Conservation (phyloP, 352 stramenopile species). For the Thraustochytrium sp. region DNA sequence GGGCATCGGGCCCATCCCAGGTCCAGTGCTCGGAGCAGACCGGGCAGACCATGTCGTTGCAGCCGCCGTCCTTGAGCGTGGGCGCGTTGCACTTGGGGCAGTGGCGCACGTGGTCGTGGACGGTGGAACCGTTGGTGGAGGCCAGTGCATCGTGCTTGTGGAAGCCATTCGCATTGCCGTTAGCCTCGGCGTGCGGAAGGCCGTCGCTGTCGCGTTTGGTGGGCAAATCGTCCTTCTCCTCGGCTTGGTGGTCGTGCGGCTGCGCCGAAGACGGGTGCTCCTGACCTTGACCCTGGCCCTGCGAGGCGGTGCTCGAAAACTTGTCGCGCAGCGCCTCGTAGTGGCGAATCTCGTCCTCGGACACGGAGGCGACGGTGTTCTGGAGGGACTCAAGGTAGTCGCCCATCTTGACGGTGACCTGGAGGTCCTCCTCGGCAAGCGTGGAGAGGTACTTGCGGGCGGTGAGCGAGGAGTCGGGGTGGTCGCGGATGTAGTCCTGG, state of each 20-base stretch:
- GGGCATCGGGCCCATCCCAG: background rate
- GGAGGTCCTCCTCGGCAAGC: constrained; percentile 17
- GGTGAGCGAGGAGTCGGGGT: constrained; percentile 7
- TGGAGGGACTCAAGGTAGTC: constrained; percentile 32
- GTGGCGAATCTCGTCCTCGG: constrained; percentile 40
- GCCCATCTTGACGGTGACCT: constrained; percentile 38
- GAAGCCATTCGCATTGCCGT: too few relatives aligned
- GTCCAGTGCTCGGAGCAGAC: background rate
- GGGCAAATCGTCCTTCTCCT: background rate
- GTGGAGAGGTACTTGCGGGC: constrained; percentile 31
- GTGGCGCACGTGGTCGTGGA: background rate
- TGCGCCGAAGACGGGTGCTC: background rate
- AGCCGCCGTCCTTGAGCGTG: constrained; percentile 29
- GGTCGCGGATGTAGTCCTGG: constrained; percentile 10
- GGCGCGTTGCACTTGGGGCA: constrained; percentile 3
- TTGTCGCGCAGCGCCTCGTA: constrained; percentile 37
- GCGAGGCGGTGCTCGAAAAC: constrained; percentile 40
- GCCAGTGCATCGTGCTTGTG: too few relatives aligned
- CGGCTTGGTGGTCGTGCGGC: background rate
- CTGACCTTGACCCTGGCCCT: too few relatives aligned
- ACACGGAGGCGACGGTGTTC: constrained; percentile 33
- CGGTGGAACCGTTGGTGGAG: too few relatives aligned
- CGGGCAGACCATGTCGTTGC: constrained; percentile 22
- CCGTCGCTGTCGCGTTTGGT: background rate
- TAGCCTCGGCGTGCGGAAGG: background rate